Evolutionary conservation across 352 stramenopile species (phyloP), one percentile per base, ranked within the genome.

Genomic region (Phytophthora pistaciae): DNA sequence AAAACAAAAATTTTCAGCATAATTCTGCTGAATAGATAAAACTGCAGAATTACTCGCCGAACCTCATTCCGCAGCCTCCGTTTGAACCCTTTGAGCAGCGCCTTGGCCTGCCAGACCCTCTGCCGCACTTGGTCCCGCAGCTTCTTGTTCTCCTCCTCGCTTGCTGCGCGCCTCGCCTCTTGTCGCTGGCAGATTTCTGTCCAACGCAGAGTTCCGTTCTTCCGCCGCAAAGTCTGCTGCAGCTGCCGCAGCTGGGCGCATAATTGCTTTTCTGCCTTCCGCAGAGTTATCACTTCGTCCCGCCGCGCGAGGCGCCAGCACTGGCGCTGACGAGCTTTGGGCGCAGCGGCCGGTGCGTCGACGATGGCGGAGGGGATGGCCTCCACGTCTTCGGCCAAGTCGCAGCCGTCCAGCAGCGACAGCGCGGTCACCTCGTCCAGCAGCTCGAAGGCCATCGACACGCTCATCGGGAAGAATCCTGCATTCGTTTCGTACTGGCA

Each of bases 61-160:
- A 75, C 62, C 56, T 75, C 68, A 20, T 68, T 65, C 10, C 68
- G 68, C 11, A 75, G 31, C 29, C 68, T 11, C 50, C 68, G 54
- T 31, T 75, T 75, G 18, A 68, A 72, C 6, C 68, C 63, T 42
- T 64, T 59, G 3, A 75, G 52, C 33, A 75, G 9, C 8, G 7
- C 1, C 18, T 75, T 75, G 5, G 68, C 68, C 25, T 72, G 62
- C 40, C 49, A 61, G 2, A 64, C 18, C 52, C 55, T 67, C n/a
- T 52, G 23, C 6, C 4, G 42, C 25, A 72, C 25, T 11, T 71
- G 27, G 3, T 75, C 40, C 54, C 63, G 66, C 18, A 75, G 40
- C 56, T 38, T 67, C 18, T n/a, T 33, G 33, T 72, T 68, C n/a
- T 68, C 40, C 20, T 60, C 33, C 31, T 75, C 63, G 44, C 57